Conservation (phyloP, 116 monocot genomes). For the Papilionanthe hybrid region DNA sequence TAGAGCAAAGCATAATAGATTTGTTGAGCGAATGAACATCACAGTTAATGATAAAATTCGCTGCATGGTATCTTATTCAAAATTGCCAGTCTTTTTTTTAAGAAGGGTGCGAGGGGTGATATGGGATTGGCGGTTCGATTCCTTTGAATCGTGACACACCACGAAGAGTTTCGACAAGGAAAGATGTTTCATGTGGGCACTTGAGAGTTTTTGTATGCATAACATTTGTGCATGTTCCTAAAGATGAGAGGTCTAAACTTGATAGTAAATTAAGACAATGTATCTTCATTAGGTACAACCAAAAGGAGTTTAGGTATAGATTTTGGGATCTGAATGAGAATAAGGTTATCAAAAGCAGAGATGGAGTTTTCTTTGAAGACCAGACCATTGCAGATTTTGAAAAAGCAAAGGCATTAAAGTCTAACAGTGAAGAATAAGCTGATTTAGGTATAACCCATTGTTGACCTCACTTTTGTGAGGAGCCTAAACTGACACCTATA, state of each 20-base stretch:
- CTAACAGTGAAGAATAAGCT: too few relatives aligned
- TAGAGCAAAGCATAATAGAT: not conserved
- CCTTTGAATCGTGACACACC: not conserved
- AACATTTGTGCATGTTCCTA: slow-evolving; percentile 3
- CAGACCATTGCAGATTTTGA: too few relatives aligned
- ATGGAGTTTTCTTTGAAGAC: not conserved
- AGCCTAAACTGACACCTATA: too few relatives aligned
- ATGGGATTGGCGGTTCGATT: not conserved
- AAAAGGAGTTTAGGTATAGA: not conserved
- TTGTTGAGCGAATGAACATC: not conserved
- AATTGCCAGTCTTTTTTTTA: not conserved
- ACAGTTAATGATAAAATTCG: not conserved
- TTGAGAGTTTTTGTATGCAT: slow-evolving; percentile 1
- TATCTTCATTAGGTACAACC: not conserved
- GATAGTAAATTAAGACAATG: not conserved
- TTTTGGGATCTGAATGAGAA: not conserved
- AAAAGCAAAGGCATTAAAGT: too few relatives aligned
- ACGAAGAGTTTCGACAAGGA: not conserved
- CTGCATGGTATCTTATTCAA: not conserved
- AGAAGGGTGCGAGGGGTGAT: not conserved
- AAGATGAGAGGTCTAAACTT: slow-evolving; percentile 9
- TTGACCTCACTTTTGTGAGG: too few relatives aligned
- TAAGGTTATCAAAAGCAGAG: not conserved
- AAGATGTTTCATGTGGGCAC: not conserved
- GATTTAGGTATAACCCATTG: too few relatives aligned